phyloP scores from a whole-genome alignment of 352 stramenopile species.

The Pilasporangium apinafurcum region DNA sequence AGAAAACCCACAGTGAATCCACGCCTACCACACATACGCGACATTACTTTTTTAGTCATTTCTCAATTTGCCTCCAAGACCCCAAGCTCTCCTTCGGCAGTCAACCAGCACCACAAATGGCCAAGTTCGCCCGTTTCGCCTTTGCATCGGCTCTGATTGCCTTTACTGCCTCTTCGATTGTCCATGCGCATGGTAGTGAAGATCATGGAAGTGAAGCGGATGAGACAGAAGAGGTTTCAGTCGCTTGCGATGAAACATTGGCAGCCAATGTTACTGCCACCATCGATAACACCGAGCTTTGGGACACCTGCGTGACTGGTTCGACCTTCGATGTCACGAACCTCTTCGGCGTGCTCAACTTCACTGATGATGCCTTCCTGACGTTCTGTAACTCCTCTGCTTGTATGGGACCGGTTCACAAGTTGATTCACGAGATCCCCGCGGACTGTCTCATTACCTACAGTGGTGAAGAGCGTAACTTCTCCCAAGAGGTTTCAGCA shows the following conservation, averaged over 20 bases:
- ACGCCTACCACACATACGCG: too few relatives aligned
- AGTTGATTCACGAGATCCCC: constrained; percentile 24
- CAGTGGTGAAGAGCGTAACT: constrained; percentile 26
- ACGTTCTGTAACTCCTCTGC: constrained; percentile 45
- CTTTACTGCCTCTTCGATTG: too few relatives aligned
- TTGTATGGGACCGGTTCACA: constrained; percentile 55
- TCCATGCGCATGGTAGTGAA: constrained; percentile 3
- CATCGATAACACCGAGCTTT: constrained; percentile 44
- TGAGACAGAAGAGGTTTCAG: neutral
- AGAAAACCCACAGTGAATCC: too few relatives aligned
- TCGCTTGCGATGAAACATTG: constrained; percentile 23
- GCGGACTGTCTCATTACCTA: constrained; percentile 39
- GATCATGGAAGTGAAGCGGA: constrained; percentile 1
- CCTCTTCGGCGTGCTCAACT: constrained; percentile 39
- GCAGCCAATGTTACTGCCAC: constrained; percentile 23
- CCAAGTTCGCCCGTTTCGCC: constrained; percentile 8
- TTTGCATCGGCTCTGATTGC: constrained; percentile 12
- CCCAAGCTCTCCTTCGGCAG: constrained; percentile 9
- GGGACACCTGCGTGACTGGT: constrained; percentile 36
- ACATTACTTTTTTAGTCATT: too few relatives aligned
- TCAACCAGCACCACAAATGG: constrained; percentile 5
- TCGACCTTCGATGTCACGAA: constrained; percentile 39
- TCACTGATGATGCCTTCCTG: constrained; percentile 35
- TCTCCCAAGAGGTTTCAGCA: constrained; percentile 24
- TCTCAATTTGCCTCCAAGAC: constrained; percentile 2